phyloP scores from a whole-genome alignment of 805 yeast genomes.

The Wickerhamiella azymoides region DNA sequence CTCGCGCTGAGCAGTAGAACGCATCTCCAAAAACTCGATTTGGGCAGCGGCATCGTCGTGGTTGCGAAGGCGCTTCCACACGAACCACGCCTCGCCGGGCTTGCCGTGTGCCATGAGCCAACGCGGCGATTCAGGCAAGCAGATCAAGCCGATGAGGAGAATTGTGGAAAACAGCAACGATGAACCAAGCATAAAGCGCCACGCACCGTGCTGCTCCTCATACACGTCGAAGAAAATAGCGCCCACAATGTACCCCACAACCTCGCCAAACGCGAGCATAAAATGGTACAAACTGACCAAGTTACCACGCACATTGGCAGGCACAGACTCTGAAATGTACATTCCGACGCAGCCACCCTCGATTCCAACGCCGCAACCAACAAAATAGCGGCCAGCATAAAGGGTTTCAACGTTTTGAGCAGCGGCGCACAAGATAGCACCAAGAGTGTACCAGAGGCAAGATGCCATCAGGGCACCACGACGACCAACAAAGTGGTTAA shows the following conservation, averaged over 20 bases:
- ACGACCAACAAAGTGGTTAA: constrained; percentile 43
- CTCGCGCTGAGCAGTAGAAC: constrained; percentile 37
- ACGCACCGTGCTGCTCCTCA: constrained; percentile 36
- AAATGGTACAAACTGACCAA: constrained; percentile 50
- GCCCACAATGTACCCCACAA: constrained; percentile 47
- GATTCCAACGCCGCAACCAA: constrained; percentile 53
- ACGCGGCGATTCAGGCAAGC: constrained; percentile 51
- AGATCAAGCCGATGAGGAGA: constrained; percentile 36
- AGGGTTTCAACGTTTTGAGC: constrained; percentile 33
- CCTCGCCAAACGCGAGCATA: constrained; percentile 53
- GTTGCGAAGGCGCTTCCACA: constrained; percentile 43
- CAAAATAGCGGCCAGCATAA: constrained; percentile 44
- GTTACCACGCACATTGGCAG: constrained; percentile 43
- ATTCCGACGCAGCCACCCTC: constrained; percentile 53
- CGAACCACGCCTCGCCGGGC: constrained; percentile 33
- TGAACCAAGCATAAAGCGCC: constrained; percentile 56
- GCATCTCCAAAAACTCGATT: constrained; percentile 45
- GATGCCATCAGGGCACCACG: constrained; percentile 40
- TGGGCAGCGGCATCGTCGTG: constrained; percentile 30
- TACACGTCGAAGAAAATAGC: constrained; percentile 38
- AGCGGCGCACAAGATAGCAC: constrained; percentile 46
- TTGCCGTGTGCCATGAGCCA: constrained; percentile 39
- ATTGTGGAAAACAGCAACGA: constrained; percentile 44
- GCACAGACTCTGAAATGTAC: constrained; percentile 47
- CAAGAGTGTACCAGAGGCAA: constrained; percentile 45